Conservation (phyloP, 164 flowering plant species). For the Stephania cephalantha region DNA sequence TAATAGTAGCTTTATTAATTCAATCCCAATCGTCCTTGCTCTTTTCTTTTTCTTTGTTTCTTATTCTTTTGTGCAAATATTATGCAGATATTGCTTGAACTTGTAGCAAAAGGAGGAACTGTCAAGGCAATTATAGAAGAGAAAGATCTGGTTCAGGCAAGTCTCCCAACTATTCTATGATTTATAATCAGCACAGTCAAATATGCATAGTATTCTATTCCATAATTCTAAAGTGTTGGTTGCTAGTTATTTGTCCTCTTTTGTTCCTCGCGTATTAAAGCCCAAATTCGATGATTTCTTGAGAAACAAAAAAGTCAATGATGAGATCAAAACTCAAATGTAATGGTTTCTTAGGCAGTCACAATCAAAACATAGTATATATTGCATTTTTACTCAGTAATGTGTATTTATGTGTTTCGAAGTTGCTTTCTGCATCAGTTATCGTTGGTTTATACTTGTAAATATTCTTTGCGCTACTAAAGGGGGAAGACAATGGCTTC, state of each 20-base stretch:
- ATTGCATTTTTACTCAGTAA: not conserved
- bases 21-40: not conserved
- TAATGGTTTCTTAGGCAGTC: not conserved
- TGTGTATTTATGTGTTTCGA: not conserved
- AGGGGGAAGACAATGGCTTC: too few relatives aligned
- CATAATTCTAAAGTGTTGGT: not conserved
- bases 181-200: not conserved
- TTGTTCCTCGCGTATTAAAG: not conserved
- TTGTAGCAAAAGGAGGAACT: conserved; percentile 88
- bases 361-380: not conserved
- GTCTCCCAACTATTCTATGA: conserved; percentile 14
- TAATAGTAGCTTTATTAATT: too few relatives aligned
- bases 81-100: conserved; percentile 79
- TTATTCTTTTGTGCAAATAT: not conserved
- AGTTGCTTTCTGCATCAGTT: not conserved
- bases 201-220: not conserved
- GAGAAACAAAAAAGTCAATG: not conserved
- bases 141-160: conserved; percentile 87
- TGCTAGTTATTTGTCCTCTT: not conserved
- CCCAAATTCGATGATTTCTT: not conserved
- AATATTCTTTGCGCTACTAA: too few relatives aligned
- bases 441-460: too few relatives aligned
- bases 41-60: not conserved
- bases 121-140: conserved; percentile 73
- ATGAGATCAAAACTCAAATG: not conserved